Base-by-base conservation (phyloP, 345 rosid genomes). In the Turritis glabra region DNA sequence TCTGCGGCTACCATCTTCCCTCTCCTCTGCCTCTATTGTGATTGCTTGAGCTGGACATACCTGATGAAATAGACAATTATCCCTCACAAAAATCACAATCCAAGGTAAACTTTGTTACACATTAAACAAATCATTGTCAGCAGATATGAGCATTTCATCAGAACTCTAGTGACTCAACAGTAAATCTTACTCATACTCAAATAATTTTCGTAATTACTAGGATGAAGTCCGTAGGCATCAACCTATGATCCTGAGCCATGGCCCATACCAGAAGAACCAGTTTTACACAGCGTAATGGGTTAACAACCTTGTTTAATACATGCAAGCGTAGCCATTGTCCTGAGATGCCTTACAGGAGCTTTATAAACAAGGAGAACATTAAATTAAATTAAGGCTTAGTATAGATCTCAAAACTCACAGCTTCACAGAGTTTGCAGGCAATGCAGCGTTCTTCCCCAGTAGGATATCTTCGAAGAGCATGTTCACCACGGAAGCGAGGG, bases 351-450 rank as follows among this genome's bases (percentile, higher is more conserved):
- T 56, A 15, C 25, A 48, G 37, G 73, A 12, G 52, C 64, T 44
- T 25, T 46, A 51, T 5, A 18, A 2, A 54, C 27, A 17, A 69
- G 23, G 15, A 26, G 25, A 54, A 62, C 5, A 1, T 17, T 43
- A 27, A 62, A 26, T 2, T 44, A 23, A 5, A 25, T 12, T 21
- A 51, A 67, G 62, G 22, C 19, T 11, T 40, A 50, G 41, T 12
- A 50, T 29, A 40, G 23, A 53, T 67, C 9, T 67, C 12, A 61
- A 46, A 64, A 80, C 85, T 90, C 84, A 90, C 98, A 66, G 99
- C 99, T 88, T 96, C 99, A 72, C 98, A 96, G 44, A 96, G 98
- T 85, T 92, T 92, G 81, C 98, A 96, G 66, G 99, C 98, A 85
- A 95, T 95, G 91, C 99, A 95, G 69, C 98, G 96, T 43, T 95